phyloP scores from a whole-genome alignment of 2,329 filamentous ascomycete genomes.

The Byssochlamys sp. region DNA sequence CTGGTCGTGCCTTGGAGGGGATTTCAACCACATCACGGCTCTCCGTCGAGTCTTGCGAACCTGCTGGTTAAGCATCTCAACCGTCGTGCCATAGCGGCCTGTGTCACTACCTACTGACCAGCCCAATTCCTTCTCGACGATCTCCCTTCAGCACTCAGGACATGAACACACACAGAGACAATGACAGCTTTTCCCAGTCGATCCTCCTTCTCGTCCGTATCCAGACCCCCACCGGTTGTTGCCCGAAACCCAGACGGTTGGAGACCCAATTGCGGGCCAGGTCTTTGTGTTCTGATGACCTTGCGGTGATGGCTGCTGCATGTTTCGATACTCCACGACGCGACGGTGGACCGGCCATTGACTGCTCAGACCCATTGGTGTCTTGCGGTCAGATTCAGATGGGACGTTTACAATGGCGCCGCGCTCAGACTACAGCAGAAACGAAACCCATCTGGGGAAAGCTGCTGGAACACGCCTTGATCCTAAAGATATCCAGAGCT shows the following conservation, averaged over 20 bases:
- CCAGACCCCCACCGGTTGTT: neutral
- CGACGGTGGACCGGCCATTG: slow-evolving; percentile 7
- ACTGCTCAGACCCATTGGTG: slow-evolving; percentile 5
- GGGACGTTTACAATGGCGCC: neutral
- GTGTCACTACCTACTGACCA: neutral
- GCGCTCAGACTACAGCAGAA: neutral
- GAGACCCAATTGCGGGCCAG: neutral
- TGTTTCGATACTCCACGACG: neutral
- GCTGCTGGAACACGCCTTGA: neutral
- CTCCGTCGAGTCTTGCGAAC: neutral
- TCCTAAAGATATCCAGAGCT: neutral
- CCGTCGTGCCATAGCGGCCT: neutral
- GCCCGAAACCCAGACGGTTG: neutral
- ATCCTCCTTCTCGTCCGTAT: neutral
- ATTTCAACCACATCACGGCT: neutral
- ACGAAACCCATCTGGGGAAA: neutral
- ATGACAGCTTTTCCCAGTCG: neutral
- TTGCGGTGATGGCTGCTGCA: neutral
- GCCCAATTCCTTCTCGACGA: neutral
- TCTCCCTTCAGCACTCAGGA: neutral
- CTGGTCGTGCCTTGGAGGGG: neutral
- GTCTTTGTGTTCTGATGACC: neutral
- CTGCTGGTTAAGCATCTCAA: neutral
- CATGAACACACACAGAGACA: neutral
- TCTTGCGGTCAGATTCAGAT: slow-evolving; percentile 6